A percentile compares a stretch with the other conserved stretches of the same genome.
These are phyloP conservation scores for Calonectria pteridis DNA, from an alignment of 2,329 filamentous ascomycete genomes.

Conservation along the genomic window DNA sequence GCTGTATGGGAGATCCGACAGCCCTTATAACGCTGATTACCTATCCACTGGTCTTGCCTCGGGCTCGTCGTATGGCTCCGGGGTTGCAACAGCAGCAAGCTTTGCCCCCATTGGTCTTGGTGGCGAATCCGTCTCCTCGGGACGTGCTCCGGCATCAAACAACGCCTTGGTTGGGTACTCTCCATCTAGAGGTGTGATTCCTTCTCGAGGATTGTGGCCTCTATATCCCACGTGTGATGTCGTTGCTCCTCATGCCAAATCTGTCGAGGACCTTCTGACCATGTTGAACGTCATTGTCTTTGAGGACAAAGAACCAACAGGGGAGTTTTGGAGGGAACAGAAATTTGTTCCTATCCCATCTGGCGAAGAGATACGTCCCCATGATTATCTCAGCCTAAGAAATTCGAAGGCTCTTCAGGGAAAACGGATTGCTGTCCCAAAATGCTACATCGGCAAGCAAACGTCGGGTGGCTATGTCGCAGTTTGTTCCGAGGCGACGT, in stretches of 20 bases:
- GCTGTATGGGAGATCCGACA: conserved; percentile 67
- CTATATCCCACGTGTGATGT: conserved; percentile 69
- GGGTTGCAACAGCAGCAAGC: conserved; percentile 61
- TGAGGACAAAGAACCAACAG: conserved; percentile 52
- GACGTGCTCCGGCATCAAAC: conserved; percentile 68
- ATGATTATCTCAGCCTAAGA: conserved; percentile 49
- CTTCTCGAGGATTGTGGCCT: conserved; percentile 66
- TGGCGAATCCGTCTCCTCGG: conserved; percentile 68
- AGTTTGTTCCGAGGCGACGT: conserved; percentile 33
- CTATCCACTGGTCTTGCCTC: conserved; percentile 67
- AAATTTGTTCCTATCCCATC: conserved; percentile 54
- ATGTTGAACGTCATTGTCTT: conserved; percentile 62
- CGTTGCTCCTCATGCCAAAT: conserved; percentile 64
- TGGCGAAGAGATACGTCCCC: conserved; percentile 44
- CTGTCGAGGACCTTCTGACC: conserved; percentile 61
- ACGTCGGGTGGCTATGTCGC: conserved; percentile 16
- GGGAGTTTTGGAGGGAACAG: conserved; percentile 69
- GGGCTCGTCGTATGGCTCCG: conserved; percentile 70
- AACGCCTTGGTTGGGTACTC: conserved; percentile 69
- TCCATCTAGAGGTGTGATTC: conserved; percentile 64
- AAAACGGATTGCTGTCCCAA: conserved; percentile 29
- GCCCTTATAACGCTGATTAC: conserved; percentile 66
- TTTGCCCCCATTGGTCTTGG: conserved; percentile 67
- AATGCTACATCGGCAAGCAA: conserved; percentile 18
- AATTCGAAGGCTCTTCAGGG: conserved; percentile 36